Conservation (phyloP, 257 asterid species). For the Nicotiana attenuata region DNA sequence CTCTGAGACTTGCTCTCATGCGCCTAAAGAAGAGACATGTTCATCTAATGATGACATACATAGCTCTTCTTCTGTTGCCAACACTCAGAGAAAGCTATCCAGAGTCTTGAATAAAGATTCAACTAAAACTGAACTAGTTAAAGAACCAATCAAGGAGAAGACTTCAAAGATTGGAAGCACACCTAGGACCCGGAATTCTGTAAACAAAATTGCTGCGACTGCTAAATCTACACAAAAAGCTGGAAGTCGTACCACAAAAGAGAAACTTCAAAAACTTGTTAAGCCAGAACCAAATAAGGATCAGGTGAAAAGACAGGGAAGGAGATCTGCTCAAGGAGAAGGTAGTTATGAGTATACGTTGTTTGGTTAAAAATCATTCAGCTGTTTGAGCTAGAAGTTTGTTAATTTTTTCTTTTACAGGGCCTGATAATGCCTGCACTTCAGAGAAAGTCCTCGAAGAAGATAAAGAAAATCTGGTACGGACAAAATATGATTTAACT, state of each 20-base stretch:
- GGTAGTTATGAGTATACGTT: constrained; percentile 26
- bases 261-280: constrained; percentile 4
- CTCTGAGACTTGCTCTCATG: constrained; percentile 52
- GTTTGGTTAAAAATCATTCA: neutral
- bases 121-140: constrained; percentile 26
- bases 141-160: constrained; percentile 26
- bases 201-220: constrained; percentile 16
- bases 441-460: constrained; percentile 44
- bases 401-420: constrained; percentile 28
- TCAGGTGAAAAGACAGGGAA: constrained; percentile 52
- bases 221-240: neutral
- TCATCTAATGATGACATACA: constrained; percentile 55
- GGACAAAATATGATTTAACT: neutral
- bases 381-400: neutral
- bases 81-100: constrained; percentile 37
- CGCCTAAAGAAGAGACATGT: constrained; percentile 45
- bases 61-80: constrained; percentile 49
- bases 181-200: constrained; percentile 36
- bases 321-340: constrained; percentile 41
- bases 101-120: constrained; percentile 29
- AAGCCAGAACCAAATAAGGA: constrained; percentile 9
- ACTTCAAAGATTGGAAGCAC: constrained; percentile 30
- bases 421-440: constrained; percentile 31
- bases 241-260: neutral
- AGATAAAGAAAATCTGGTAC: constrained; percentile 82